phyloP scores from a whole-genome alignment of 2,329 filamentous ascomycete genomes.

The Pseudohalonectria lignicola region DNA sequence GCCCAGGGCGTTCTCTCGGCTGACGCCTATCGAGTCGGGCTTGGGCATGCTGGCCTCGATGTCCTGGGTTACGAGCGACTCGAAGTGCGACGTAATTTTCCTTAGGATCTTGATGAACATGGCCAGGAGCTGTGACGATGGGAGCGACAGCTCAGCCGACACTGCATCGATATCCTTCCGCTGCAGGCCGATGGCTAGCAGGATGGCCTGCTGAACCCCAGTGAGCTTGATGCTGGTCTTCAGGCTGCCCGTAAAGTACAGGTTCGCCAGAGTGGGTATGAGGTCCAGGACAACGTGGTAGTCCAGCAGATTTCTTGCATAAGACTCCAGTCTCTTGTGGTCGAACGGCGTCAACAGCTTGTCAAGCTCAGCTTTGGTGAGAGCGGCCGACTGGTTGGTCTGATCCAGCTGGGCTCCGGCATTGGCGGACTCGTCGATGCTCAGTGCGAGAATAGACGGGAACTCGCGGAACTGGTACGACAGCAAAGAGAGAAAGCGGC shows the following conservation, averaged over 20 bases:
- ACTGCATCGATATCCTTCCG: slow-evolving; percentile 75
- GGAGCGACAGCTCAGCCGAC: slow-evolving; percentile 66
- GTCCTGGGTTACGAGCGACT: slow-evolving; percentile 61
- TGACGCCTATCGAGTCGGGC: slow-evolving; percentile 44
- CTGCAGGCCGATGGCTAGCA: slow-evolving; percentile 86
- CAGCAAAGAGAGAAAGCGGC: slow-evolving; percentile 79
- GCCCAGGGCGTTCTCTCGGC: slow-evolving; percentile 45
- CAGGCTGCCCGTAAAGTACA: slow-evolving; percentile 78
- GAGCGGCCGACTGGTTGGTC: slow-evolving; percentile 35
- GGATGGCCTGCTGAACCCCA: slow-evolving; percentile 74
- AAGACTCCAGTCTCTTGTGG: slow-evolving; percentile 86
- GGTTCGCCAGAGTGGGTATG: slow-evolving; percentile 66
- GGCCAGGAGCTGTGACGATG: slow-evolving; percentile 70
- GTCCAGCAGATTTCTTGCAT: slow-evolving; percentile 94
- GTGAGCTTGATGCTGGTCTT: slow-evolving; percentile 54
- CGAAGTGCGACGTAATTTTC: slow-evolving; percentile 75
- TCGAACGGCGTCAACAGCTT: slow-evolving; percentile 78
- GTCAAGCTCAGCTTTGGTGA: slow-evolving; percentile 71
- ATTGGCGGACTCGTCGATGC: slow-evolving; percentile 77
- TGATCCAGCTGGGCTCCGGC: slow-evolving; percentile 48
- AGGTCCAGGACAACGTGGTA: slow-evolving; percentile 96
- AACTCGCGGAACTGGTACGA: slow-evolving; percentile 90
- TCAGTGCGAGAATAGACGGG: slow-evolving; percentile 64
- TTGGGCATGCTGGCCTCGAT: slow-evolving; percentile 56
- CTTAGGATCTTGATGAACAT: slow-evolving; percentile 97